These are phyloP conservation scores for Tylopilus orsonianus DNA, from an alignment of 1,284 basidiomycete species.

Conservation along the genomic window DNA sequence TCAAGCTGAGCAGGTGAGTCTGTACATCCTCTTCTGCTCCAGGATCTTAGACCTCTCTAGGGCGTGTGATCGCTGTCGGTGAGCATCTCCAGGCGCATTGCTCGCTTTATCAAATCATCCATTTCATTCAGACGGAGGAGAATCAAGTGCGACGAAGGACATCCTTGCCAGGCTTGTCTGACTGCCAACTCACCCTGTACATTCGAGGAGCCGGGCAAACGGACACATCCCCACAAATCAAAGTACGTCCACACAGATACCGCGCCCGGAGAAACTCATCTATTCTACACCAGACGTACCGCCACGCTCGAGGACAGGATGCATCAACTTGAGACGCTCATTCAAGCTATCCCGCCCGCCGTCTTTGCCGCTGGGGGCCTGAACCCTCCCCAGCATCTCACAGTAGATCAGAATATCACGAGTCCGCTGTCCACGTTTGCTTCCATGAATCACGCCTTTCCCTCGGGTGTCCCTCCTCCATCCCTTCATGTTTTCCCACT, in stretches of 20 bases:
- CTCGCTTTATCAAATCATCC: not conserved
- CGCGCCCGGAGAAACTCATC: conserved; percentile 7
- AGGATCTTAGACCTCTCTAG: conserved; percentile 37
- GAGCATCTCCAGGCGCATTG: conserved; percentile 33
- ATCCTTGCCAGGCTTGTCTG: conserved; percentile 80
- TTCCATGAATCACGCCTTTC: conserved; percentile 44
- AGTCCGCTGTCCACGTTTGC: conserved; percentile 60
- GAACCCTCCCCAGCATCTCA: conserved; percentile 29
- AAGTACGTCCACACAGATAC: conserved; percentile 49
- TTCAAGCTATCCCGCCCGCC: conserved; percentile 76
- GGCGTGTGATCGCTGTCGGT: conserved; percentile 85
- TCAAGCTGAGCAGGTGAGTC: conserved; percentile 78
- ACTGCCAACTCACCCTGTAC: conserved; percentile 77
- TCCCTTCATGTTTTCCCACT: conserved; percentile 73
- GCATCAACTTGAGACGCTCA: conserved; percentile 79
- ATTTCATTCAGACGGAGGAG: conserved; percentile 57
- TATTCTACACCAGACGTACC: conserved; percentile 50
- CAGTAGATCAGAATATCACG: conserved; percentile 34
- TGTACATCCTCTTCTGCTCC: not conserved
- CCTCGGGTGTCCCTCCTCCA: conserved; percentile 72
- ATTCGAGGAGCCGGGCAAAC: conserved; percentile 81
- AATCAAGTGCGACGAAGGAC: conserved; percentile 83
- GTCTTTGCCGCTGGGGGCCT: conserved; percentile 64
- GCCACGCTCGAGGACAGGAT: conserved; percentile 80
- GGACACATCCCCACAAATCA: conserved; percentile 80